Evolutionary conservation across 1,284 basidiomycete genomes (phyloP), one percentile per base, ranked within the genome.

Genomic region (Bjerkandera adusta): DNA sequence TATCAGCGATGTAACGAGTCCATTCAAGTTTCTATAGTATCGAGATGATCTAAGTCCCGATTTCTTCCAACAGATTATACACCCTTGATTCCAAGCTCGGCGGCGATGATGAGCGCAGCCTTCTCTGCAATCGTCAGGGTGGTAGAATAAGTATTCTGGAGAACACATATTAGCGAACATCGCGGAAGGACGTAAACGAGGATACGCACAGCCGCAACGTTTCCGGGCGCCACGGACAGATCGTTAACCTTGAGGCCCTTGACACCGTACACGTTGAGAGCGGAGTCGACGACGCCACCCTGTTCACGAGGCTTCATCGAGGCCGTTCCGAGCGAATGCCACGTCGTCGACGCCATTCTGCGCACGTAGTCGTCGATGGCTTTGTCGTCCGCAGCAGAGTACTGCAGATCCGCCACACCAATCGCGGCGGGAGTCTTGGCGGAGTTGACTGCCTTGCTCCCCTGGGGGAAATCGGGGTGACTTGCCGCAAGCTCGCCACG

Each of bases 181-280:
- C 12, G 20, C 8, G 20, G 13, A 13, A 29, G n/a, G 7, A 30
- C 18, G 8, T 22, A 22, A 18, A 16, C 12, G 13, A 34, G 20
- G 15, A 27, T 20, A 30, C 39, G 5, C 18, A 43, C 42, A 15
- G 29, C 42, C 12, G 25, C 42, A n/a, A 43, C 42, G 42, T 43
- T 43, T n/a, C 30, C 33, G 11, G 42, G 42, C 21, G 25, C 20
- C 12, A 43, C 35, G 5, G 42, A 39, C 36, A 38, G 15, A 45
- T 24, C 68, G 40, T 76, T 78, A 20, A 87, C 69, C 63, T 86
- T 86, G 41, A 88, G 64, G 15, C n/a, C n/a, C 52, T 47, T 15
- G 10, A 53, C 52, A 5, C 67, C 67, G 33, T 67, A 60, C 27
- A 79, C 77, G 55, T 59, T 64, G 32, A 64, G 51, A 11, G 52